These are phyloP conservation scores for Fusarium sp. DNA, from an alignment of 2,329 filamentous ascomycete species.

Conservation along the genomic window DNA sequence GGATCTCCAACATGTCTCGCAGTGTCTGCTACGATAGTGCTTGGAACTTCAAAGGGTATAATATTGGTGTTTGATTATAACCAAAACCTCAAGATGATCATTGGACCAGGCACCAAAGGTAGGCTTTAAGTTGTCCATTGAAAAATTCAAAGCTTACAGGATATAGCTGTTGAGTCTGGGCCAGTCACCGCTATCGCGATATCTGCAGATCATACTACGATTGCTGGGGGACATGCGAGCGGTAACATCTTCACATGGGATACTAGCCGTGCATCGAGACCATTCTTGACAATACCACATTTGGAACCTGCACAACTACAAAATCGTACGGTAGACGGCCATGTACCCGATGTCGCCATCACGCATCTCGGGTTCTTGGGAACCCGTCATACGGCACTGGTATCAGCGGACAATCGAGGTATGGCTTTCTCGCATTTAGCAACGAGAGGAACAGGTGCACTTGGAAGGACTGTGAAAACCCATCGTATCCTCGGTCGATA, in stretches of 20 bases:
- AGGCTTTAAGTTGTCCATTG: constrained; percentile 37
- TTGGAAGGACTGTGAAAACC: constrained; percentile 87
- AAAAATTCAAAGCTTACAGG: constrained; percentile 43
- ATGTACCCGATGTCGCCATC: constrained; percentile 79
- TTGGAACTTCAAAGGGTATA: constrained; percentile 94
- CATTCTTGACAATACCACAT: constrained; percentile 87
- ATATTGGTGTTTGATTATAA: constrained; percentile 97
- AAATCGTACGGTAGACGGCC: constrained; percentile 78
- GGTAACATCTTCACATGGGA: constrained; percentile 99
- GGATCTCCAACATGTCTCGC: constrained; percentile 89
- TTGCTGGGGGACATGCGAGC: constrained; percentile 88
- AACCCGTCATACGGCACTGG: constrained; percentile 90
- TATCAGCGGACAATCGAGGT: constrained; percentile 91
- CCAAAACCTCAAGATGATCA: constrained; percentile 91
- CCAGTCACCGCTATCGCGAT: constrained; percentile 87
- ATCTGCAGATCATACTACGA: constrained; percentile 90
- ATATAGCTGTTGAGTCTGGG: constrained; percentile 85
- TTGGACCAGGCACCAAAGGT: constrained; percentile 93
- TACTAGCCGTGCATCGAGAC: constrained; percentile 78
- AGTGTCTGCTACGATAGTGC: constrained; percentile 85
- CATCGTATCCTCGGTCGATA: constrained; percentile 92
- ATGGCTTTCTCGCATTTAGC: constrained; percentile 99
- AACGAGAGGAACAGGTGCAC: constrained; percentile 85
- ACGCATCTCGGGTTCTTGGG: constrained; percentile 95
- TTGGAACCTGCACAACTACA: constrained; percentile 72